These are phyloP conservation scores for Thalia dealbata DNA, from an alignment of 176 grass and related monocot species.

Conservation along the genomic window DNA sequence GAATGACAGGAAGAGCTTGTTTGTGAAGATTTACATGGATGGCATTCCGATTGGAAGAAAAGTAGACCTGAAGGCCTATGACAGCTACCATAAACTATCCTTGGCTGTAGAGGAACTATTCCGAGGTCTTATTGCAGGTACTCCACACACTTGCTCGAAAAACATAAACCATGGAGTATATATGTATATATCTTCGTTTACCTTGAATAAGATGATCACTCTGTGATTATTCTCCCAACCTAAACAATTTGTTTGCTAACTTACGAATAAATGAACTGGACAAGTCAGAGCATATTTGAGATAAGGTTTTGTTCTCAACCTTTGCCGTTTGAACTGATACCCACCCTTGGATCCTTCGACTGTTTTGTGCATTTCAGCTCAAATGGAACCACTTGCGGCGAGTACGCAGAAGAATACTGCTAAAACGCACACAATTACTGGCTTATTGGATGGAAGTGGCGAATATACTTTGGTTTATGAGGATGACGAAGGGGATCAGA, in stretches of 20 bases:
- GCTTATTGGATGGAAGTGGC: constrained; percentile 47
- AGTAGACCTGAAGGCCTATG: constrained; percentile 2
- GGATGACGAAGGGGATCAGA: constrained; percentile 75
- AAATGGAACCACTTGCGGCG: constrained; percentile 25
- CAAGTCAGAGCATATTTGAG: neutral
- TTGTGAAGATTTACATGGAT: constrained; percentile 9
- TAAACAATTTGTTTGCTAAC: neutral
- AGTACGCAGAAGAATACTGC: constrained; percentile 13
- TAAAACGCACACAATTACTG: constrained; percentile 21
- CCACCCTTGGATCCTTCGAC: neutral
- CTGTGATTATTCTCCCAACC: too few relatives aligned
- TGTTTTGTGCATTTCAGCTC: constrained; percentile 20
- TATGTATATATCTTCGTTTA: too few relatives aligned
- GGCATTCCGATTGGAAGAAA: constrained; percentile 13
- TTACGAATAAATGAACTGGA: too few relatives aligned
- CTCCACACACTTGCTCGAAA: neutral
- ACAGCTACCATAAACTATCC: neutral
- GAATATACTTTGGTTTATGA: constrained; percentile 83
- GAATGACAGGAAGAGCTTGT: neutral
- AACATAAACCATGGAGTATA: too few relatives aligned
- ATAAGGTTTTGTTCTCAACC: neutral
- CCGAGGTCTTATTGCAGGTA: neutral
- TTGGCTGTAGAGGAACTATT: constrained; percentile 7
- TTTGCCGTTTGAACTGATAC: neutral
- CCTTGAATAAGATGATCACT: too few relatives aligned